Percentiles rank a stretch among this genome's conserved stretches.
phyloP scores from a whole-genome alignment of 148 eudicot genomes.

The Cornus florida region DNA sequence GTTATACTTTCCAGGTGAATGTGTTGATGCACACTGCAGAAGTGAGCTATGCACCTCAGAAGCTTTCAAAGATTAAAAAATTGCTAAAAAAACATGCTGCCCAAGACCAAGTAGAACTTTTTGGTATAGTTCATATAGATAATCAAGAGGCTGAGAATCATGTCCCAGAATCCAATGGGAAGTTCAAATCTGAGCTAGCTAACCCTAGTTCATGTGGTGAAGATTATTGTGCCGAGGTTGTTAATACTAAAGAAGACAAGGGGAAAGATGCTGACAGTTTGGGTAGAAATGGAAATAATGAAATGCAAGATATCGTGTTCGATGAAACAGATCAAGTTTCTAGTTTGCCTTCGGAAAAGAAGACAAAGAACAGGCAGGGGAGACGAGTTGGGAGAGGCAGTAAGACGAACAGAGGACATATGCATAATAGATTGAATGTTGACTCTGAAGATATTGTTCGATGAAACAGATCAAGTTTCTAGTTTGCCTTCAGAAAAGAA shows the following conservation, averaged over 20 bases:
- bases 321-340: background rate
- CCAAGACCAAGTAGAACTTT: constrained; percentile 45
- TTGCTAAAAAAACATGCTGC: constrained; percentile 31
- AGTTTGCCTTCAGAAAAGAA: constrained; percentile 2
- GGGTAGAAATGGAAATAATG: background rate
- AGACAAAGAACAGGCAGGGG: background rate
- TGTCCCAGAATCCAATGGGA: constrained; percentile 1
- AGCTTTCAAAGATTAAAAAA: constrained; percentile 18
- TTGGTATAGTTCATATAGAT: constrained; percentile 12
- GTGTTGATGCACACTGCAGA: constrained; percentile 66
- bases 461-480: background rate
- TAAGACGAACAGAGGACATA: background rate
- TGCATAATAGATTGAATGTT: no score
- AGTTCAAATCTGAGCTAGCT: background rate
- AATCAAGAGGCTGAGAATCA: constrained; percentile 2
- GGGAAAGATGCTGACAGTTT: background rate
- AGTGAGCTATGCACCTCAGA: constrained; percentile 12
- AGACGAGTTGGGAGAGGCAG: background rate
- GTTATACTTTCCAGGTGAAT: constrained; percentile 46
- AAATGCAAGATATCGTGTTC: background rate
- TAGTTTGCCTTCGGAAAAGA: background rate
- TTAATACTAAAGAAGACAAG: constrained; percentile 1
- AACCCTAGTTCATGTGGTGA: background rate
- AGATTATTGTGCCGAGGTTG: background rate
- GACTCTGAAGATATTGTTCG: no score